A percentile compares a stretch with the other conserved stretches of the same genome.
Evolutionary conservation across 2,329 filamentous ascomycete genomes (phyloP).

Genomic region (Claviceps pusilla): DNA sequence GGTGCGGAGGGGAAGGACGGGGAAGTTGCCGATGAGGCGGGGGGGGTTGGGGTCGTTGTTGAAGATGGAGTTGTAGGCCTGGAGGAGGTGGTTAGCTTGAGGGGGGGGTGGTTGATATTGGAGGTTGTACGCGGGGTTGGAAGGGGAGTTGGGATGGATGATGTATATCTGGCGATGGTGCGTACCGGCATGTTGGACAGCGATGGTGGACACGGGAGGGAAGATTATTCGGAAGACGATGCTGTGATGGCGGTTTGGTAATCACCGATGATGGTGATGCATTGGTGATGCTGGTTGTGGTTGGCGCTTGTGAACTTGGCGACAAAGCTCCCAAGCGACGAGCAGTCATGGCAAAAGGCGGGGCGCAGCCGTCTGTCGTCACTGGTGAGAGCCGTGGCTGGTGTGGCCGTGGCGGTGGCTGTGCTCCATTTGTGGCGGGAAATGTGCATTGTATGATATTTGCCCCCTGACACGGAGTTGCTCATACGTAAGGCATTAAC

Average conservation of each 20-base stretch:
- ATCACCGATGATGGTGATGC: background rate
- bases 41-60: constrained; percentile 57
- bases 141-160: background rate
- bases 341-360: background rate
- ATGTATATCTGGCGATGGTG: background rate
- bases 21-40: constrained; percentile 69
- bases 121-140: background rate
- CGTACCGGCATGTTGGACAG: constrained; percentile 16
- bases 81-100: constrained; percentile 6
- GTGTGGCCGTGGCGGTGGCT: too few species aligned
- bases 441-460: too few species aligned
- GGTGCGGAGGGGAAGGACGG: constrained; percentile 84
- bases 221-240: constrained; percentile 6
- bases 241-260: background rate
- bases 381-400: too few species aligned
- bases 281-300: background rate
- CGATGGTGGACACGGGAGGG: constrained; percentile 5
- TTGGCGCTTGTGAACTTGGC: background rate
- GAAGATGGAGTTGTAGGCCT: constrained; percentile 99
- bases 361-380: too few species aligned
- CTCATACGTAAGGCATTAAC: too few species aligned
- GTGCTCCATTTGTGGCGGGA: too few species aligned
- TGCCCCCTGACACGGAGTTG: too few species aligned
- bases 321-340: too few species aligned
- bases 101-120: background rate